Base-by-base conservation (phyloP, 768 basidiomycete species). In the Mrakia frigida region DNA sequence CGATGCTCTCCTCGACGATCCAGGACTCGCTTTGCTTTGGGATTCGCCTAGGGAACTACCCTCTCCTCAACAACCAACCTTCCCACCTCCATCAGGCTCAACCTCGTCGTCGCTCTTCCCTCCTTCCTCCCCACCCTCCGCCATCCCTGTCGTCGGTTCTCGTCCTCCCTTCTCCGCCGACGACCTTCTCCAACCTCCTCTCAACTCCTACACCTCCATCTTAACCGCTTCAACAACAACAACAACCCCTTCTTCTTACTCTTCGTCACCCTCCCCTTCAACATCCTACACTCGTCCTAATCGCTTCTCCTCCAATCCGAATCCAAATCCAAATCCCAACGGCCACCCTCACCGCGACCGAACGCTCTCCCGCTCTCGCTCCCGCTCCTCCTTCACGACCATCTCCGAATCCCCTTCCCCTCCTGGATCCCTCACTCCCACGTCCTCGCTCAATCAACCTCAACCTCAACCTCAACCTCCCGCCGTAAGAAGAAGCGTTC, bases 1-100 rank as follows among this genome's bases (percentile, higher is more conserved):
- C 65, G 65, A 68, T 35, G 56, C n/a, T 56, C 56, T 56, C n/a
- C 56, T 56, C 4, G 71, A 72, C 52, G 71, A 60, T 28, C 71
- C 71, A 23, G 71, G 53, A 1, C 71, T 72, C 6, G 31, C 71
- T 33, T 33, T 72, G 16, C 71, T 72, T 5, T 72, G 71, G 71
- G 52, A 72, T 13, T 35, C 39, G 16, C 37, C 68, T n/a, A 14
- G 46, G 2, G 46, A 50, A 50, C 39, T n/a, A 6, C 68, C 18
- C 21, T 11, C 37, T 13, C 33, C 65, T 39, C 65, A 21, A 43
- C 37, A 39, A 11, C 65, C n/a, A n/a, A n/a, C n/a, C n/a, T n/a
- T n/a, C n/a, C n/a, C 65, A 43, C 37, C 65, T 43, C 9, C 25
- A 28, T 2, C 65, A 18, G 6, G 18, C 28, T 72, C 52, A 16